Evolutionary conservation across 768 basidiomycete genomes (phyloP).

Genomic region (Lactarius akahatsu): DNA sequence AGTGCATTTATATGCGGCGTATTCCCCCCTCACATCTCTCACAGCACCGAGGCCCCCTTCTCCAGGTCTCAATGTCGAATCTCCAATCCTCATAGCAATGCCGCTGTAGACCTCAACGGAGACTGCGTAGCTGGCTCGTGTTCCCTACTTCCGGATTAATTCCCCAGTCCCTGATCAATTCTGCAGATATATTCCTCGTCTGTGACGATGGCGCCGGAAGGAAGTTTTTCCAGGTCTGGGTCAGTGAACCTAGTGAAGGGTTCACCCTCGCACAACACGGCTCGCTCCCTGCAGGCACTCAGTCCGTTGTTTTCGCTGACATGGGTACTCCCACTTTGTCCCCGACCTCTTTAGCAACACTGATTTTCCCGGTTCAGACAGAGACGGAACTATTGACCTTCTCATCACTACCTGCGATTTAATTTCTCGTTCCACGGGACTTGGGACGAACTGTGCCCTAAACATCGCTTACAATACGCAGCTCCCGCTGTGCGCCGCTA

Average conservation of each 20-base stretch:
- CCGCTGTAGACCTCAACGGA: slow-evolving; percentile 90
- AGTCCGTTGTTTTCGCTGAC: slow-evolving; percentile 85
- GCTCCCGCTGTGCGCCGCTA: slow-evolving; percentile 69
- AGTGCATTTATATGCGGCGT: slow-evolving; percentile 16
- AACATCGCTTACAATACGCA: slow-evolving; percentile 95
- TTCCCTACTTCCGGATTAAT: neutral
- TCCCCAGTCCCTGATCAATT: slow-evolving; percentile 3
- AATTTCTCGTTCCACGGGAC: slow-evolving; percentile 64
- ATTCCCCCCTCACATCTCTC: slow-evolving; percentile 4
- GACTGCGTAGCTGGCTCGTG: slow-evolving; percentile 87
- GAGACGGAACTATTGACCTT: slow-evolving; percentile 96
- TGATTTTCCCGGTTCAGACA: slow-evolving; percentile 48
- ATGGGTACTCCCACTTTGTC: slow-evolving; percentile 55
- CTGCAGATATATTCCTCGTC: slow-evolving; percentile 80
- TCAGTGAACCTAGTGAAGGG: slow-evolving; percentile 76
- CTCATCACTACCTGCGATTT: slow-evolving; percentile 81
- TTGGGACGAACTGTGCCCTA: slow-evolving; percentile 75
- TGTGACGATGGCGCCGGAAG: slow-evolving; percentile 59
- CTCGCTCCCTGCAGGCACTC: slow-evolving; percentile 69
- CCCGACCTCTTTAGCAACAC: neutral
- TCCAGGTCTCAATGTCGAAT: slow-evolving; percentile 65
- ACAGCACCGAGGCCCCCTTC: slow-evolving; percentile 52
- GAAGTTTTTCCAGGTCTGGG: slow-evolving; percentile 86
- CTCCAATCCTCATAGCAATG: slow-evolving; percentile 92
- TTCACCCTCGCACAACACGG: slow-evolving; percentile 70